Evolutionary conservation across 2,329 filamentous ascomycete species (phyloP).

Genomic region (Apiospora aurea): DNA sequence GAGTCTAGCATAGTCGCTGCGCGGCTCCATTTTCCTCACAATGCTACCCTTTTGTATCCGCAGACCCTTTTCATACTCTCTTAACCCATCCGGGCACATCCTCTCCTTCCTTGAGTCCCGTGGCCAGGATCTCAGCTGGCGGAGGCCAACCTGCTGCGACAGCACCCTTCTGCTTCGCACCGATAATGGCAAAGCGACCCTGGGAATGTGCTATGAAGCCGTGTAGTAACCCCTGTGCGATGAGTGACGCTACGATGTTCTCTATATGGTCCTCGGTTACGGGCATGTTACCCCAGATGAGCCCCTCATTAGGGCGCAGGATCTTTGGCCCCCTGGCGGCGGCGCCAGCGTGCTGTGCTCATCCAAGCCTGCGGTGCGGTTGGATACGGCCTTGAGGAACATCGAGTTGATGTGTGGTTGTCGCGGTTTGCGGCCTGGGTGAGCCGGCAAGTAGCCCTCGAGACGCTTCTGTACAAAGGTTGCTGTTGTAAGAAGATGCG

Average conservation of each 20-base stretch:
- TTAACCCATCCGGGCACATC: slow-evolving; percentile 79
- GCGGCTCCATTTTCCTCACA: background rate
- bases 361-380: slow-evolving; percentile 39
- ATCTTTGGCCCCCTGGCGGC: slow-evolving; percentile 55
- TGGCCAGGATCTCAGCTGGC: slow-evolving; percentile 72
- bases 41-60: background rate
- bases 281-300: slow-evolving; percentile 69
- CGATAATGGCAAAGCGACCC: slow-evolving; percentile 81
- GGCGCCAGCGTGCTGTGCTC: slow-evolving; percentile 51
- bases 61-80: background rate
- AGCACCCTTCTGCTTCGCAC: slow-evolving; percentile 71
- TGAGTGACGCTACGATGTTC: slow-evolving; percentile 75
- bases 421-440: slow-evolving; percentile 40
- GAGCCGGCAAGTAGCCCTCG: slow-evolving; percentile 61
- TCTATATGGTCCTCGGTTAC: slow-evolving; percentile 74
- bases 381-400: slow-evolving; percentile 59
- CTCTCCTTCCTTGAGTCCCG: slow-evolving; percentile 63
- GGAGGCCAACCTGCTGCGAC: slow-evolving; percentile 77
- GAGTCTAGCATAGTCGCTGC: background rate
- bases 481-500: slow-evolving; percentile 70
- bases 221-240: slow-evolving; percentile 81
- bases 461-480: slow-evolving; percentile 69
- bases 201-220: slow-evolving; percentile 84
- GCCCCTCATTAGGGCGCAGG: slow-evolving; percentile 64
- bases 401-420: slow-evolving; percentile 56